These are phyloP conservation scores for Olyra latifolia DNA, from an alignment of 176 grass and related monocot genomes.

Conservation along the genomic window DNA sequence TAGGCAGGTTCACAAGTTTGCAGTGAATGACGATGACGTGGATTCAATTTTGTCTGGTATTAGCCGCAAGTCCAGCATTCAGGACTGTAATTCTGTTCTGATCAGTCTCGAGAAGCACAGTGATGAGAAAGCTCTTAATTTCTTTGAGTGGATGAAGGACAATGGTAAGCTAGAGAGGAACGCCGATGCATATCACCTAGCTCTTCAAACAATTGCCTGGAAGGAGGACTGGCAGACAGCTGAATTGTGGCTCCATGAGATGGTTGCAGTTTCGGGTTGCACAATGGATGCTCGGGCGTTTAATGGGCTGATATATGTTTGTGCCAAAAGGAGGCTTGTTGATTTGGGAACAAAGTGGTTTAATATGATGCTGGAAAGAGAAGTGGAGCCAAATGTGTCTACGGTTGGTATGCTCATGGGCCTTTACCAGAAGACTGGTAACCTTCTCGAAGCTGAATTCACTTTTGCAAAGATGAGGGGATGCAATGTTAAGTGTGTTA, in stretches of 20 bases:
- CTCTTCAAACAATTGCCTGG: slow-evolving; percentile 72
- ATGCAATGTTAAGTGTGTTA: slow-evolving; percentile 56
- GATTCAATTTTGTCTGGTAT: slow-evolving; percentile 41
- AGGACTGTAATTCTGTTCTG: slow-evolving; percentile 73
- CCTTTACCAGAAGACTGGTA: slow-evolving; percentile 76
- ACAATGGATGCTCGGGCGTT: slow-evolving; percentile 59
- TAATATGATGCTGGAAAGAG: slow-evolving; percentile 60
- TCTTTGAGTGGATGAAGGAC: slow-evolving; percentile 84
- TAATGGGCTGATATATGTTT: slow-evolving; percentile 83
- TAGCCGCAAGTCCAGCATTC: slow-evolving; percentile 44
- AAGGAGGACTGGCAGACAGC: slow-evolving; percentile 81
- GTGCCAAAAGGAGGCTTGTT: slow-evolving; percentile 71
- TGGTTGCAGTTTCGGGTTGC: slow-evolving; percentile 55
- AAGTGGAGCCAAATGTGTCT: slow-evolving; percentile 63
- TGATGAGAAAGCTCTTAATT: slow-evolving; percentile 56
- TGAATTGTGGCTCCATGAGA: slow-evolving; percentile 63
- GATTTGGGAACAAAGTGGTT: slow-evolving; percentile 90
- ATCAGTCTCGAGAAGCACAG: slow-evolving; percentile 65
- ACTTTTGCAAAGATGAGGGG: slow-evolving; percentile 69
- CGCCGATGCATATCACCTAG: slow-evolving; percentile 67
- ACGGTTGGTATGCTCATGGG: slow-evolving; percentile 93
- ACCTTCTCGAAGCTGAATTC: slow-evolving; percentile 62
- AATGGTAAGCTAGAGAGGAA: slow-evolving; percentile 72
- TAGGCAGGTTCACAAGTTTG: not conserved
- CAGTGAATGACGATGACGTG: slow-evolving; percentile 10